Percentiles rank a stretch among this genome's conserved stretches.
Conservation (phyloP, 2,329 filamentous ascomycete genomes). For the Lachnellula cervina region DNA sequence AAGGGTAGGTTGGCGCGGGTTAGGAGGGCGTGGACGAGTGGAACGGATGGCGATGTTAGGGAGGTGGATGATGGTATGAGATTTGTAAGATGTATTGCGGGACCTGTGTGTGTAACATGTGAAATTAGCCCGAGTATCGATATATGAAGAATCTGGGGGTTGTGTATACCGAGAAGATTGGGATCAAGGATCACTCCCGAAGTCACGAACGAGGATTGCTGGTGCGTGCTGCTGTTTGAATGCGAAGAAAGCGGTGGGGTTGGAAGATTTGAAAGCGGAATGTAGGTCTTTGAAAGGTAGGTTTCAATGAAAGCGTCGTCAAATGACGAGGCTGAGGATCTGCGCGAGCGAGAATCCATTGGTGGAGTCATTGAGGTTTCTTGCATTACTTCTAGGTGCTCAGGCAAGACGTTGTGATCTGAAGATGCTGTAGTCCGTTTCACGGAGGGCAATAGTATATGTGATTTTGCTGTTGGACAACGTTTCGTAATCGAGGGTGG, state of each 20-base stretch:
- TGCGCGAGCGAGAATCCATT: slow-evolving; percentile 22
- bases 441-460: background rate
- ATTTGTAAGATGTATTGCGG: slow-evolving; percentile 61
- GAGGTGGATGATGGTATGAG: slow-evolving; percentile 61
- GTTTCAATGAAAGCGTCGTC: slow-evolving; percentile 39
- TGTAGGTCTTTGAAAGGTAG: slow-evolving; percentile 55
- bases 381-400: slow-evolving; percentile 7
- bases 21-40: slow-evolving; percentile 57
- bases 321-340: slow-evolving; percentile 25
- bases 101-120: slow-evolving; percentile 41
- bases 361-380: slow-evolving; percentile 18
- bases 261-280: slow-evolving; percentile 62
- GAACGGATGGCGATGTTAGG: slow-evolving; percentile 51
- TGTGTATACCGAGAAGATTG: slow-evolving; percentile 25
- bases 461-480: background rate
- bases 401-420: slow-evolving; percentile 10
- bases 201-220: slow-evolving; percentile 11
- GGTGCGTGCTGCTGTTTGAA: slow-evolving; percentile 16
- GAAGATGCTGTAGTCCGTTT: slow-evolving; percentile 7
- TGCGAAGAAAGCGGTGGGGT: slow-evolving; percentile 54
- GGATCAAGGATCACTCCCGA: slow-evolving; percentile 27
- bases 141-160: slow-evolving; percentile 8
- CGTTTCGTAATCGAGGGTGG: background rate
- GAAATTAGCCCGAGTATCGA: slow-evolving; percentile 23
- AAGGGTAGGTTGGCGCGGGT: slow-evolving; percentile 52